These are phyloP conservation scores for Puccinellia tenuiflora DNA, from an alignment of 176 grass and related monocot species.

Conservation along the genomic window DNA sequence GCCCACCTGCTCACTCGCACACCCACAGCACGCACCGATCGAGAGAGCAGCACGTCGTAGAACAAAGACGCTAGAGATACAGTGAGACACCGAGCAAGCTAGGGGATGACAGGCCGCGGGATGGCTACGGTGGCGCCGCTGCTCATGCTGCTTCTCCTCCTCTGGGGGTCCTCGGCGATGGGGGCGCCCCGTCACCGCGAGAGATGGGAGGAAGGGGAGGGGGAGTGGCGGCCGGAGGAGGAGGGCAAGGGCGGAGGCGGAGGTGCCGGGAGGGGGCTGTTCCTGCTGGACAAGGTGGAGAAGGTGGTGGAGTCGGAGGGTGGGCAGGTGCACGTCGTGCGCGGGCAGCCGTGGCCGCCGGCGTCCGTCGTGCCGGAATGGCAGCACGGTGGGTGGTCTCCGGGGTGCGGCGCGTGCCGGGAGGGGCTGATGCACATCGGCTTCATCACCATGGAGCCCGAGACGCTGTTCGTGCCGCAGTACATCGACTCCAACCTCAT, in stretches of 20 bases:
- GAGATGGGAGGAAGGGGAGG: constrained; percentile 13
- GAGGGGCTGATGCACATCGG: constrained; percentile 66
- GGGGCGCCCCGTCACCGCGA: background rate
- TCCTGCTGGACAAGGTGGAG: constrained; percentile 67
- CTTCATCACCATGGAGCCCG: constrained; percentile 88
- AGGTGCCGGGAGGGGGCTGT: constrained; percentile 26
- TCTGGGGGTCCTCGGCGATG: constrained; percentile 12
- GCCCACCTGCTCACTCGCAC: background rate
- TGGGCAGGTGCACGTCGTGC: constrained; percentile 65
- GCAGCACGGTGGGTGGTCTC: background rate
- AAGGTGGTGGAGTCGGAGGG: constrained; percentile 78
- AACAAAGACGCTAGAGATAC: background rate
- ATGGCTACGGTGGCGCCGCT: background rate
- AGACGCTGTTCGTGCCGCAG: constrained; percentile 88
- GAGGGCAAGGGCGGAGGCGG: constrained; percentile 7
- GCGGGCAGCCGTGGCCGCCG: constrained; percentile 36
- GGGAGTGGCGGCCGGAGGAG: constrained; percentile 36
- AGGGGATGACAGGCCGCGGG: constrained; percentile 4
- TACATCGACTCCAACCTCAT: constrained; percentile 73
- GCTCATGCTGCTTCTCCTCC: constrained; percentile 22
- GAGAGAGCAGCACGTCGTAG: background rate
- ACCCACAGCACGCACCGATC: background rate
- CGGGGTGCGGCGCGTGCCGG: background rate
- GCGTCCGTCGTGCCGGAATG: background rate
- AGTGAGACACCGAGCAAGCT: background rate